Conservation (phyloP, 192 early-diverging fungal species). For the Lobosporangium transversale region DNA sequence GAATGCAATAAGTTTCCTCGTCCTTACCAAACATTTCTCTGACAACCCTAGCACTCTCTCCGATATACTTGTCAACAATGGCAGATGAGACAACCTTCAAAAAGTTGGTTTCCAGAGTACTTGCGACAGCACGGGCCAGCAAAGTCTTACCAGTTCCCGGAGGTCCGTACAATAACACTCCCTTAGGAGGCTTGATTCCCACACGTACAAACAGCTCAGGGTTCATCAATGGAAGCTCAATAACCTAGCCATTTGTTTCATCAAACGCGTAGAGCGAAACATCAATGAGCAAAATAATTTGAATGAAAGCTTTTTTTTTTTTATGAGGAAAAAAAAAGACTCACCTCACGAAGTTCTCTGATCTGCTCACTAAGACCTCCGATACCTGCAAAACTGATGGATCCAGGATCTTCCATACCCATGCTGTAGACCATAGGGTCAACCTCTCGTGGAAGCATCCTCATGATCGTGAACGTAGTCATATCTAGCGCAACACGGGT, state of each 20-base stretch:
- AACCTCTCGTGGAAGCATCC: conserved; percentile 96
- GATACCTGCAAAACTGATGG: conserved; percentile 95
- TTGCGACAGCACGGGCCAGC: conserved; percentile 95
- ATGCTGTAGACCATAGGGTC: conserved; percentile 99
- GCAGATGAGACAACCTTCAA: conserved; percentile 98
- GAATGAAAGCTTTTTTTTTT: too few species aligned
- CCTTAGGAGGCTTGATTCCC: conserved; percentile 98
- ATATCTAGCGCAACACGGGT: conserved; percentile 98
- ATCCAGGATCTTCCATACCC: conserved; percentile 96
- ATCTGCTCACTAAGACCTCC: conserved; percentile 97
- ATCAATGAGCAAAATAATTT: too few species aligned
- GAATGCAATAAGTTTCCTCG: too few species aligned
- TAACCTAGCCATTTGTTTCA: conserved; percentile 67
- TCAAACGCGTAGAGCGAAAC: too few species aligned
- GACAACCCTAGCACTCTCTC: conserved; percentile 96
- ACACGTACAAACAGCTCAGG: conserved; percentile 98
- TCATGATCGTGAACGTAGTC: conserved; percentile 99
- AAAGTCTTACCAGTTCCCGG: conserved; percentile 99
- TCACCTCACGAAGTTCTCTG: conserved; percentile 93
- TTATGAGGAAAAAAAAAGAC: background rate
- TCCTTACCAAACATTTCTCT: conserved; percentile 97
- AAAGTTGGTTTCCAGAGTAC: conserved; percentile 97
- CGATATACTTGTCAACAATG: conserved; percentile 99
- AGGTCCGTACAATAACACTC: conserved; percentile 95
- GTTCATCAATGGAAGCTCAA: conserved; percentile 98